Base-by-base conservation (phyloP, 257 asterid species). In the Dorcoceras hygrometricum region DNA sequence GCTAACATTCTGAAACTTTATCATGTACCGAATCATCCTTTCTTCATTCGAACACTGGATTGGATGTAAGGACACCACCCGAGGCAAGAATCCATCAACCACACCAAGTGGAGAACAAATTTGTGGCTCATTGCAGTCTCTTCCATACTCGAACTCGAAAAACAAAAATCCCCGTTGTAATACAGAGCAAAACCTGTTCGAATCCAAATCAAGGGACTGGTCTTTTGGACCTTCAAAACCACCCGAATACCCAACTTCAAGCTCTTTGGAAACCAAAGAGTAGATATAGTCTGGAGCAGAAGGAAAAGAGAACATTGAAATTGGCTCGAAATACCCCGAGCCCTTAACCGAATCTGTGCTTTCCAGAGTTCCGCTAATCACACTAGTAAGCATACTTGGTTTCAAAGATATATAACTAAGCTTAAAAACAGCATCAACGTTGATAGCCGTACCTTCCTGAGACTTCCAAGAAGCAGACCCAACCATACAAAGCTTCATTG, bases 401-500 rank as follows among this genome's bases (percentile, higher is more conserved):
- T 76, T 53, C 64, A 73, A 63, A 27, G 26, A 36, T 0, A 75
- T 74, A 36, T 65, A 82, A 2, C 60, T 71, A 8, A 89, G 68
- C 79, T 83, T 77, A 22, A 87, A 78, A 69, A 81, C 86, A 75
- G 78, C 85, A 11, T 66, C 73, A 43, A 83, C 80, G 61, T 76
- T 27, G 23, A 76, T 19, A 24, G 57, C 25, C n/a, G 68, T 67
- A 60, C 85, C 81, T 23, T 28, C 50, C 8, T 25, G 65, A 3
- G 73, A 56, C 20, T 3, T 7, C 81, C 76, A 63, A 56, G 75
- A 29, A 36, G 78, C 82, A 6, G 82, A 69, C 28, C 93, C 89
- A 22, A 85, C 73, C 90, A 82, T 69, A 58, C 97, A 90, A 20
- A 87, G 81, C 80, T 80, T 86, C 77, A 79, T 72, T 4, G 88